phyloP scores from a whole-genome alignment of 2,329 filamentous ascomycete species.

The Aureobasidium leucospermi region DNA sequence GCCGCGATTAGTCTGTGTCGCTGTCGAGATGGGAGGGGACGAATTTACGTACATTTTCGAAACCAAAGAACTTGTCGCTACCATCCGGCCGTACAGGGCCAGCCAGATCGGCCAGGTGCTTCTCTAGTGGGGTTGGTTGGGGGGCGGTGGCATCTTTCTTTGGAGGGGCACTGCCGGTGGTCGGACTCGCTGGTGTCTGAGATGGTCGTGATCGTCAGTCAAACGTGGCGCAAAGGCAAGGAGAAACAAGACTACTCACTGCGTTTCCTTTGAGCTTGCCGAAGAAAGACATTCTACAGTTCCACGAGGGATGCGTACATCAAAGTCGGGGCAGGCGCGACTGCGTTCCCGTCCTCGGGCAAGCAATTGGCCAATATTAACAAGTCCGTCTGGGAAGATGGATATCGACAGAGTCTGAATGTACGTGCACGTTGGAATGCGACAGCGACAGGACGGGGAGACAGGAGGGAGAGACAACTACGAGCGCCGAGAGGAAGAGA shows the following conservation, averaged over 20 bases:
- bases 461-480: not conserved
- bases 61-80: constrained; percentile 95
- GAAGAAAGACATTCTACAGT: constrained; percentile 45
- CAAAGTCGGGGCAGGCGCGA: constrained; percentile 15
- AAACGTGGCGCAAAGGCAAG: not conserved
- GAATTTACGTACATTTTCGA: constrained; percentile 75
- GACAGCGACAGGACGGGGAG: not conserved
- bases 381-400: not conserved
- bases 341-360: constrained; percentile 11
- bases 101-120: constrained; percentile 75
- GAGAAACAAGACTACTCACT: constrained; percentile 28
- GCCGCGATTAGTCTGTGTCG: constrained; percentile 15
- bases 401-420: not conserved
- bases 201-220: constrained; percentile 12
- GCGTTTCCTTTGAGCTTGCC: constrained; percentile 44
- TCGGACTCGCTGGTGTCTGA: constrained; percentile 42
- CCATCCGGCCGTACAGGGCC: constrained; percentile 78
- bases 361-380: constrained; percentile 2
- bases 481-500: not conserved
- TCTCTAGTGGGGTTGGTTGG: constrained; percentile 54
- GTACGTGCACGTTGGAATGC: not conserved
- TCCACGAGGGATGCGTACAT: constrained; percentile 28
- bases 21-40: not conserved
- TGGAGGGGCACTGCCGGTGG: constrained; percentile 38
- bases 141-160: constrained; percentile 55